These are phyloP conservation scores for Boletus sp. DNA, from an alignment of 768 basidiomycete genomes.

Conservation along the genomic window DNA sequence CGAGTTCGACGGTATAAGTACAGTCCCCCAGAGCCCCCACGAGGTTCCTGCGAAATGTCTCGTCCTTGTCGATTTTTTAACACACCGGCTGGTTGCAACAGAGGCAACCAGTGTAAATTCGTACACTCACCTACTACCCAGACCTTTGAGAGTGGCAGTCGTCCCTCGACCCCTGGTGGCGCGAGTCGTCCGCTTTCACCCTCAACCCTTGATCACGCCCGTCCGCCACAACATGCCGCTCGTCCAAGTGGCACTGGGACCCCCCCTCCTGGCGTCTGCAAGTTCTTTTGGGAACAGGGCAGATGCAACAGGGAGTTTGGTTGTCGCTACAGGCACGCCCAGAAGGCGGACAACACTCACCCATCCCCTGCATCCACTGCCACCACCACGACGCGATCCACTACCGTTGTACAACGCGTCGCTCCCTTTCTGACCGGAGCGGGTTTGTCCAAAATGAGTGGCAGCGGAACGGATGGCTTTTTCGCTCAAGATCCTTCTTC, in stretches of 20 bases:
- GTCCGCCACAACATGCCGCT: neutral
- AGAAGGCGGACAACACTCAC: constrained; percentile 2
- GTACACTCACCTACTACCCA: constrained; percentile 20
- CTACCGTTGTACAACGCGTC: constrained; percentile 24
- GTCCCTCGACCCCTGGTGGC: too few species aligned
- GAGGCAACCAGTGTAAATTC: constrained; percentile 40
- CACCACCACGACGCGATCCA: constrained; percentile 7
- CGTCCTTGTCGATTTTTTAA: constrained; percentile 39
- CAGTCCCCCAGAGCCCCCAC: neutral
- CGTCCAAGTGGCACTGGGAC: constrained; percentile 4
- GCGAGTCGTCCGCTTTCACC: neutral
- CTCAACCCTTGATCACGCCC: constrained; percentile 3
- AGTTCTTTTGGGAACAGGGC: constrained; percentile 46
- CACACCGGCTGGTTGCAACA: constrained; percentile 44
- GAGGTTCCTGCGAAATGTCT: constrained; percentile 15
- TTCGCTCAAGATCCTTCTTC: constrained; percentile 32
- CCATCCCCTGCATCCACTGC: constrained; percentile 7
- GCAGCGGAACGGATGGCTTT: constrained; percentile 42
- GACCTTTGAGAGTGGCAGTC: neutral
- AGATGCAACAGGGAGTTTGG: constrained; percentile 44
- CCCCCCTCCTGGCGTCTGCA: constrained; percentile 40
- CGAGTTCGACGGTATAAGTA: neutral
- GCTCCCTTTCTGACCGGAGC: constrained; percentile 44
- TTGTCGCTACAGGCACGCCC: constrained; percentile 43
- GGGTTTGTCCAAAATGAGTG: constrained; percentile 43